These are phyloP conservation scores for Fusarium vanettenii DNA, from an alignment of 2,329 filamentous ascomycete genomes.

Conservation along the genomic window DNA sequence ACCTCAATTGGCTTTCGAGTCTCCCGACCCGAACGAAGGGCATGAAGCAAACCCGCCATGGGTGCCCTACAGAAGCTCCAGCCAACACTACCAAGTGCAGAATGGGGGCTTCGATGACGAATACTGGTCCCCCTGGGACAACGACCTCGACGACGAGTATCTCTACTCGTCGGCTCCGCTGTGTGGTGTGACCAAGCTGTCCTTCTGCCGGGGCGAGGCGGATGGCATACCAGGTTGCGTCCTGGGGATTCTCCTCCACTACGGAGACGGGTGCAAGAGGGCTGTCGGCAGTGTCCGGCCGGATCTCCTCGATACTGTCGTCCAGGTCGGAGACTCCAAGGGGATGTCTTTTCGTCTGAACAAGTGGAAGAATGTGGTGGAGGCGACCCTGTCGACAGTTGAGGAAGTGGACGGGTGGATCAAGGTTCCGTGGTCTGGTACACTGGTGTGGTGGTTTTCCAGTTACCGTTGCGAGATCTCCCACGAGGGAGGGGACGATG, in stretches of 20 bases:
- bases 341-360: neutral
- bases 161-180: neutral
- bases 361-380: neutral
- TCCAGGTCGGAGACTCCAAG: neutral
- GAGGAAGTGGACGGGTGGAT: neutral
- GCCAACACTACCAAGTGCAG: neutral
- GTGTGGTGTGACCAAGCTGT: neutral
- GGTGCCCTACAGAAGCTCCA: neutral
- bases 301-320: neutral
- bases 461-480: neutral
- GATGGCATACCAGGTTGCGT: neutral
- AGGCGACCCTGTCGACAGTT: neutral
- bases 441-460: neutral
- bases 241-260: neutral
- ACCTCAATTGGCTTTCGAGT: neutral
- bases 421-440: neutral
- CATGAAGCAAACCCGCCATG: neutral
- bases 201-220: neutral
- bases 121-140: neutral
- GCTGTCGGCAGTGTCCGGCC: neutral
- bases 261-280: neutral
- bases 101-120: neutral
- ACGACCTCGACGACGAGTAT: neutral
- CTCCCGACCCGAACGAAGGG: neutral
- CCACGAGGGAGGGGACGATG: neutral